These are phyloP conservation scores for Porphyridium purpureum DNA, from an alignment of 23 red algal genomes.

Conservation along the genomic window DNA sequence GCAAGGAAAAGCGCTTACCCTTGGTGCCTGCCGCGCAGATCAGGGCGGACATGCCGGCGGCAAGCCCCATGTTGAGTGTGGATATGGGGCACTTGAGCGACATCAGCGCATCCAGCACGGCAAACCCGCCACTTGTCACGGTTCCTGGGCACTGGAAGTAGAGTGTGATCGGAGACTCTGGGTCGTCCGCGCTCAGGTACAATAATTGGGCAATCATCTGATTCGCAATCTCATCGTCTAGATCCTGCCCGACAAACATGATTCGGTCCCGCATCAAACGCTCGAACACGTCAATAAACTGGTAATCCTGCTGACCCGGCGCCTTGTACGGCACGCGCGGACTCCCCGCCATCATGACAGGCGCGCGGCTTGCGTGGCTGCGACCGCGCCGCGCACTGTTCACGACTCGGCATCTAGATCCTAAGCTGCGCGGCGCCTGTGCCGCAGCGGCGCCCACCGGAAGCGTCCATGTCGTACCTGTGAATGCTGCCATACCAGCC, in stretches of 20 bases:
- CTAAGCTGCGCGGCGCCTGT: too few species aligned
- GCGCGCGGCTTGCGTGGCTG: not conserved
- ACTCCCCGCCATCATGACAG: constrained; percentile 44
- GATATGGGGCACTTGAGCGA: constrained; percentile 68
- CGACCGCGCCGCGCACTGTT: not conserved
- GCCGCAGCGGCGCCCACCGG: too few species aligned
- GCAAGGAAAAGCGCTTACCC: constrained; percentile 78
- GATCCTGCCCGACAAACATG: constrained; percentile 84
- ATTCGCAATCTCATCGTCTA: constrained; percentile 94
- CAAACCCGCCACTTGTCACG: constrained; percentile 49
- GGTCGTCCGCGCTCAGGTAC: constrained; percentile 77
- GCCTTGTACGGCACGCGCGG: constrained; percentile 98
- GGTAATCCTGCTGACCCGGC: constrained; percentile 71
- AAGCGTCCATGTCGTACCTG: too few species aligned
- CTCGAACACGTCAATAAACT: constrained; percentile 97
- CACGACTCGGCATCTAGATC: too few species aligned
- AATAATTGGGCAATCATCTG: constrained; percentile 88
- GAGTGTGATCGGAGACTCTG: constrained; percentile 50
- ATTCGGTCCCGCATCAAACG: constrained; percentile 90
- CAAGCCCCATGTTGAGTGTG: constrained; percentile 91
- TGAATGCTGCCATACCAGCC: too few species aligned
- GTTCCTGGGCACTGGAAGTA: constrained; percentile 92
- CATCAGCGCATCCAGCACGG: constrained; percentile 86
- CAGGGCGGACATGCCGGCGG: constrained; percentile 47
- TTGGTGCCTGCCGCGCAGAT: constrained; percentile 70